These are phyloP conservation scores for Cubamyces sp. DNA, from an alignment of 768 basidiomycete species.

Conservation along the genomic window DNA sequence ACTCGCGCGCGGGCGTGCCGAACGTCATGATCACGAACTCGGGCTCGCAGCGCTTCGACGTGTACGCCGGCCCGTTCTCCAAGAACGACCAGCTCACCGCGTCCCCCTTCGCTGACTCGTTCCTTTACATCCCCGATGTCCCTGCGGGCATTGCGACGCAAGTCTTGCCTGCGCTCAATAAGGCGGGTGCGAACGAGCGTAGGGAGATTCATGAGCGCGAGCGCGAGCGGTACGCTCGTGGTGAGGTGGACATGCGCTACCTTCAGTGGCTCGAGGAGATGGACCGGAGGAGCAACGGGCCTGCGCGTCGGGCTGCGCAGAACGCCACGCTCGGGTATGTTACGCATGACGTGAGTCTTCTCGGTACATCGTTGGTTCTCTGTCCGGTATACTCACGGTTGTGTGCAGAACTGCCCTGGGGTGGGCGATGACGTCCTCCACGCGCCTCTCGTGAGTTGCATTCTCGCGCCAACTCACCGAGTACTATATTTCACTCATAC, in stretches of 20 bases:
- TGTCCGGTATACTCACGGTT: background rate
- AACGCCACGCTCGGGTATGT: slow-evolving; percentile 77
- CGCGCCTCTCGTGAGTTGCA: slow-evolving; percentile 44
- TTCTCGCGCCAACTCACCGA: background rate
- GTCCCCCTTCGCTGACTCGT: slow-evolving; percentile 68
- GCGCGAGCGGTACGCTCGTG: slow-evolving; percentile 47
- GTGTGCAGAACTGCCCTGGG: slow-evolving; percentile 63
- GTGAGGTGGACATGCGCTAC: slow-evolving; percentile 55
- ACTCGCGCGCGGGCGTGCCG: slow-evolving; percentile 60
- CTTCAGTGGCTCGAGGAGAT: slow-evolving; percentile 62
- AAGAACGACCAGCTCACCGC: slow-evolving; percentile 81
- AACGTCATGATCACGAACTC: slow-evolving; percentile 69
- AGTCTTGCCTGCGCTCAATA: slow-evolving; percentile 58
- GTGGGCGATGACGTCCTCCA: slow-evolving; percentile 77
- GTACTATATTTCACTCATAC: background rate
- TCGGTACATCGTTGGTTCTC: background rate
- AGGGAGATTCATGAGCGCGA: slow-evolving; percentile 42
- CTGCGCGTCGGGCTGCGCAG: slow-evolving; percentile 45
- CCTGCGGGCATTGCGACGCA: slow-evolving; percentile 52
- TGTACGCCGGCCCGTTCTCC: slow-evolving; percentile 72
- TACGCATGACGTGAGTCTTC: slow-evolving; percentile 59
- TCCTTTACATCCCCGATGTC: slow-evolving; percentile 64
- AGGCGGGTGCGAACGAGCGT: slow-evolving; percentile 42
- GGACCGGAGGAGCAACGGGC: slow-evolving; percentile 42
- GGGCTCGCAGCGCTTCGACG: slow-evolving; percentile 65